phyloP scores from a whole-genome alignment of 805 yeast genomes.

The Priceomyces carsonii region DNA sequence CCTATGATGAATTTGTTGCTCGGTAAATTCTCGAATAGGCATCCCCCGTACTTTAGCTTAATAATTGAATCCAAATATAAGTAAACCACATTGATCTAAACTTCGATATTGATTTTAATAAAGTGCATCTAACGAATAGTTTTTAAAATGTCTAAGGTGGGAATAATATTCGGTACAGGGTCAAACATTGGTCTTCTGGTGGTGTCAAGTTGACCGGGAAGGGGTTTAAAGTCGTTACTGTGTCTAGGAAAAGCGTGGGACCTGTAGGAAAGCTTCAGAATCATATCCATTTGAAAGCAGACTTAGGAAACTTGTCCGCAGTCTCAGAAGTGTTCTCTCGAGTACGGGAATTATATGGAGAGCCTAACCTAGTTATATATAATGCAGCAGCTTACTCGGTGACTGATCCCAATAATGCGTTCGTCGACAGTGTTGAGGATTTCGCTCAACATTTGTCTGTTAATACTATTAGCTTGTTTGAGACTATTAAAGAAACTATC shows the following conservation, averaged over 20 bases:
- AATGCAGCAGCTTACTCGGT: constrained; percentile 1
- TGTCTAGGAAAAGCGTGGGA: not conserved
- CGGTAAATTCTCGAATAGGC: no score
- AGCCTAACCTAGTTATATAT: constrained; percentile 4
- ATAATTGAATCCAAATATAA: no score
- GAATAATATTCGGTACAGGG: no score
- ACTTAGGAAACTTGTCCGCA: not conserved
- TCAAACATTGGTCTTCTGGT: no score
- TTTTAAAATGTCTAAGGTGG: no score
- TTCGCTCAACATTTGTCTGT: not conserved
- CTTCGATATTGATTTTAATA: no score
- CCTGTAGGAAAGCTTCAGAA: not conserved
- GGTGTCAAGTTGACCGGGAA: constrained; percentile 1
- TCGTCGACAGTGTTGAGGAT: not conserved
- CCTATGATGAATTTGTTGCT: no score
- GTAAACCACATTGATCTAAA: no score
- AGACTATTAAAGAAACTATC: constrained; percentile 3
- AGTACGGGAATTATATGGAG: constrained; percentile 1
- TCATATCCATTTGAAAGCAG: constrained; percentile 3
- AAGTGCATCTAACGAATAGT: no score
- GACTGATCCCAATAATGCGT: not conserved
- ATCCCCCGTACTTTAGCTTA: no score
- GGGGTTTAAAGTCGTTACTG: constrained; percentile 5
- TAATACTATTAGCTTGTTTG: constrained; percentile 3
- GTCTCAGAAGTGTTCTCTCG: not conserved